Conservation (phyloP, 495 filamentous ascomycete genomes). For the Stereocaulon alpinum region DNA sequence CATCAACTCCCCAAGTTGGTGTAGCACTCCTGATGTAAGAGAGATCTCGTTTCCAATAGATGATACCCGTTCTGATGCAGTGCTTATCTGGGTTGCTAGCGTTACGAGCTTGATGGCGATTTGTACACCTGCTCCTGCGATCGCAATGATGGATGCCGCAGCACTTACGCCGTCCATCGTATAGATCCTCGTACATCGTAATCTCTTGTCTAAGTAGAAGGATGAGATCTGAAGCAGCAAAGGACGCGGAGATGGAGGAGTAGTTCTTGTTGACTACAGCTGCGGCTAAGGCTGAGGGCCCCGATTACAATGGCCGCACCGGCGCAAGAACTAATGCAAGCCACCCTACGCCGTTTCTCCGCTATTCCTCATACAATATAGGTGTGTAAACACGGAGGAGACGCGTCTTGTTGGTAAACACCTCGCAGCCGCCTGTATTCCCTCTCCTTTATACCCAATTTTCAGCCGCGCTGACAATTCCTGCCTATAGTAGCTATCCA, state of each 20-base stretch:
- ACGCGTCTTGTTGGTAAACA: too few species aligned
- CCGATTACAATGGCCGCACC: too few species aligned
- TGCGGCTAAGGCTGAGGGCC: too few species aligned
- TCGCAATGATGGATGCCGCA: constrained; percentile 19
- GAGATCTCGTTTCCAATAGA: constrained; percentile 17
- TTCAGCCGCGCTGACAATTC: too few species aligned
- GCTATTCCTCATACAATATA: not conserved
- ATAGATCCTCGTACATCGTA: not conserved
- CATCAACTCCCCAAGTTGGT: constrained; percentile 17
- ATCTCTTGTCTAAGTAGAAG: not conserved
- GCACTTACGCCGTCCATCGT: constrained; percentile 20
- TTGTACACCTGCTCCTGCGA: constrained; percentile 19
- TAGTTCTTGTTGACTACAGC: too few species aligned
- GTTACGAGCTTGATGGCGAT: constrained; percentile 20
- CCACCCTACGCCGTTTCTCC: not conserved
- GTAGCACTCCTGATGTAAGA: constrained; percentile 13
- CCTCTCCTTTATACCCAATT: too few species aligned
- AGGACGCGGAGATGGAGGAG: not conserved
- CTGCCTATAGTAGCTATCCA: too few species aligned
- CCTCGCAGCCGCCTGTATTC: too few species aligned
- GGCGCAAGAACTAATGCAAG: not conserved
- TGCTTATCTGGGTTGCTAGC: constrained; percentile 19
- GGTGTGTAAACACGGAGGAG: not conserved
- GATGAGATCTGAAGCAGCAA: not conserved
- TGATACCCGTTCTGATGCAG: constrained; percentile 13